A percentile compares a stretch with the other conserved stretches of the same genome.
Conservation (phyloP, 441 rosid genomes). For the Adansonia madagascariensis region DNA sequence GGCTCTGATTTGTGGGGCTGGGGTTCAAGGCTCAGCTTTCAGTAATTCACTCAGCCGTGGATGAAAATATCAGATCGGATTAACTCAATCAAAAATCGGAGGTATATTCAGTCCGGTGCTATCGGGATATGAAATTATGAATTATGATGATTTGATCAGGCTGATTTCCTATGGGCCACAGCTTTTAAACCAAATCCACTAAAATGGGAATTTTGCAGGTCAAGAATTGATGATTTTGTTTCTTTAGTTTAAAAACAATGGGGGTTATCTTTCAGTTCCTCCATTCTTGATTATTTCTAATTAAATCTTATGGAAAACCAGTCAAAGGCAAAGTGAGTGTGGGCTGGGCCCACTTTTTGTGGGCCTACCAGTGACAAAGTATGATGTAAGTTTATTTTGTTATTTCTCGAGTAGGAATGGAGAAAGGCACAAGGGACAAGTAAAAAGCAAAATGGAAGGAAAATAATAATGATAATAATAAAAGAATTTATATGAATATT, state of each 20-base stretch:
- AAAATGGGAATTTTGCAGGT: conserved; percentile 4
- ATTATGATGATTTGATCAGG: not conserved
- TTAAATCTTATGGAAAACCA: too few species aligned
- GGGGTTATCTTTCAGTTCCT: too few species aligned
- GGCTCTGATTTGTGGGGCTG: not conserved
- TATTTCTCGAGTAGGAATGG: not conserved
- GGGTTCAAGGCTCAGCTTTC: not conserved
- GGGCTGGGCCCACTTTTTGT: not conserved
- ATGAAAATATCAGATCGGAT: too few species aligned
- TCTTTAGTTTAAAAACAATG: not conserved
- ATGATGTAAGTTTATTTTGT: not conserved
- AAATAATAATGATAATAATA: not conserved
- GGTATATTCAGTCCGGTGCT: too few species aligned
- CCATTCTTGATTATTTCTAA: too few species aligned
- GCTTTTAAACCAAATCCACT: not conserved
- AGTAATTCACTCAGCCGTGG: too few species aligned
- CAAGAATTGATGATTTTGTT: not conserved
- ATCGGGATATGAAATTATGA: too few species aligned
- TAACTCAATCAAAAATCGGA: too few species aligned
- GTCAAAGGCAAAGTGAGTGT: not conserved
- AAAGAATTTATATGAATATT: not conserved
- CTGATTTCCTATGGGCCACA: not conserved
- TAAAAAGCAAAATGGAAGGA: not conserved
- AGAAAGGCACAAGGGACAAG: not conserved
- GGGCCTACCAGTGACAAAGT: not conserved